Percentiles rank a stretch among this genome's conserved stretches.
Conservation (phyloP, 192 early-diverging fungal species). For the Dissophora ornata region DNA sequence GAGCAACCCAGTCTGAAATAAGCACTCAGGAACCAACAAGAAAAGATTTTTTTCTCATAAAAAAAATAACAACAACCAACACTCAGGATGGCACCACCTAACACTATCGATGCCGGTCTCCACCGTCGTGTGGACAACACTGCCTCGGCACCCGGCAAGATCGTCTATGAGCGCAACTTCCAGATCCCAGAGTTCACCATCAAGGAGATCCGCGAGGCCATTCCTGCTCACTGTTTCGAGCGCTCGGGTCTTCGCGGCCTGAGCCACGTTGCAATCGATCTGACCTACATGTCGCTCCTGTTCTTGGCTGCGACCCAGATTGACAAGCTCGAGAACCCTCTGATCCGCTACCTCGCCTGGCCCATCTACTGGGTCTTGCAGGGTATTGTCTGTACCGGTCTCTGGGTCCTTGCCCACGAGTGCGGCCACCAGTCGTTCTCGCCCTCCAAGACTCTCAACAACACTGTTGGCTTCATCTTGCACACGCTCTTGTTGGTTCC, state of each 20-base stretch:
- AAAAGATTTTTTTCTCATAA: slow-evolving; percentile 2
- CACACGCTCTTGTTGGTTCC: slow-evolving; percentile 93
- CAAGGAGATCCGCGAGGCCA: slow-evolving; percentile 90
- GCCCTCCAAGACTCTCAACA: slow-evolving; percentile 85
- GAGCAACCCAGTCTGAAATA: not conserved
- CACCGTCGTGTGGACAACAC: slow-evolving; percentile 34
- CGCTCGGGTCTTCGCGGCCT: slow-evolving; percentile 84
- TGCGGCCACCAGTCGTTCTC: slow-evolving; percentile 95
- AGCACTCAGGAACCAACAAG: slow-evolving; percentile 33
- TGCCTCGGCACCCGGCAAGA: slow-evolving; percentile 12
- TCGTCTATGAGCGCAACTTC: slow-evolving; percentile 58
- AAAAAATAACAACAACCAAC: slow-evolving; percentile 8
- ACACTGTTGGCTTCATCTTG: slow-evolving; percentile 88
- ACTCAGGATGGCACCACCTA: slow-evolving; percentile 49
- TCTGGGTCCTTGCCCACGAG: slow-evolving; percentile 93
- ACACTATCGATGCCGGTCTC: slow-evolving; percentile 51
- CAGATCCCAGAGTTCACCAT: slow-evolving; percentile 81
- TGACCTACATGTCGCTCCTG: slow-evolving; percentile 72
- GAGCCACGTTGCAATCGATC: slow-evolving; percentile 82
- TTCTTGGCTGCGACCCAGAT: slow-evolving; percentile 78
- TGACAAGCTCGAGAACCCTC: slow-evolving; percentile 59
- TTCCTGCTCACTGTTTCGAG: slow-evolving; percentile 95
- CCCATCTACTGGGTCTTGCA: slow-evolving; percentile 83
- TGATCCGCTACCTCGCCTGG: slow-evolving; percentile 75
- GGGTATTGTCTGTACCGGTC: slow-evolving; percentile 86